Base-by-base conservation (phyloP, 768 basidiomycete species). In the Ramaria sp. region DNA sequence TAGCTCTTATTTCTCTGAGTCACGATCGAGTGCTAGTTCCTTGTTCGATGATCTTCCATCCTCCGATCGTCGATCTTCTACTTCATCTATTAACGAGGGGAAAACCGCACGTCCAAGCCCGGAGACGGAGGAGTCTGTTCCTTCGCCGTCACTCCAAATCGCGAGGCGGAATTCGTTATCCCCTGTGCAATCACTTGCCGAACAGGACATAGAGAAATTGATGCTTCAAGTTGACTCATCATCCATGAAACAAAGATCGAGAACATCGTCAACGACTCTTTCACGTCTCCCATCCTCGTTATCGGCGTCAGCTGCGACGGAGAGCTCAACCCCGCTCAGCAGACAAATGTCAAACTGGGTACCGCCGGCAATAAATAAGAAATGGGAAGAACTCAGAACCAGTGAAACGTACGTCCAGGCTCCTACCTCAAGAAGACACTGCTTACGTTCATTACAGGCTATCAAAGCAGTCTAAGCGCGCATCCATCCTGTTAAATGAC, bases 301-400 rank as follows among this genome's bases (percentile, higher is more conserved):
- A 13, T 45, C 53, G 15, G 47, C 44, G 32, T 37, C 53, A 10
- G 15, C 18, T 13, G 15, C 48, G 8, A 6, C 28, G 15, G 42
- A 45, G 24, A 22, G 28, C 27, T 24, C 18, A 3, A 44, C 42
- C 16, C 51, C 51, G n/a, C 25, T 52, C 15, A 32, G 53, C 5
- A 32, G 34, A 55, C 41, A 30, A 1, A 32, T 55, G 27, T 28
- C 44, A 27, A 32, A 15, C 18, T 60, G 59, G 56, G 44, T 60
- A 22, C 52, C 59, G 16, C 30, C 45, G 5, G 53, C 16, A 22
- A 16, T 61, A 18, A 62, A 62, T 49, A 61, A 57, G 39, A 61
- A 59, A 36, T 61, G 60, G 60, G 61, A 62, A 50, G 59, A 61
- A 25, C 37, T 62, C 12, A 56, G 56, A 25, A 52, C 51, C 25